Evolutionary conservation across 768 basidiomycete species (phyloP).

Genomic region (Russula olivacea): DNA sequence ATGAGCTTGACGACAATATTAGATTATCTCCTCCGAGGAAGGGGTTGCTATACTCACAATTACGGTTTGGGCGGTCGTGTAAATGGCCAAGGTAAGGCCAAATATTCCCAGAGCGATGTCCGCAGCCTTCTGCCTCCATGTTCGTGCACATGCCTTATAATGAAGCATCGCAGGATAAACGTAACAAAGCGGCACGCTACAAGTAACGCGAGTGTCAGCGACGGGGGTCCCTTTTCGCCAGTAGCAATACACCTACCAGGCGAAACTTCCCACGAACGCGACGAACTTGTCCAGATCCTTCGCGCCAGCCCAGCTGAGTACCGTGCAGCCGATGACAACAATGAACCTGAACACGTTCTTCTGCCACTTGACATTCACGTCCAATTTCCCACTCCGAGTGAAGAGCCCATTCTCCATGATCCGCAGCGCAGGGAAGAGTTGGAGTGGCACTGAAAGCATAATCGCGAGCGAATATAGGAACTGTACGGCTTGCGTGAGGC

Average conservation of each 20-base stretch:
- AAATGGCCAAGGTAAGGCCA: constrained; percentile 63
- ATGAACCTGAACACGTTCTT: constrained; percentile 87
- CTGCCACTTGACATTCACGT: constrained; percentile 84
- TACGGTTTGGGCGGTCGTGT: constrained; percentile 78
- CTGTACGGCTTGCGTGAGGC: constrained; percentile 87
- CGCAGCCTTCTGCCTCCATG: constrained; percentile 52
- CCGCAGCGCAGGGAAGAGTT: constrained; percentile 95
- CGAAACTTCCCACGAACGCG: constrained; percentile 86
- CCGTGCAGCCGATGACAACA: constrained; percentile 74
- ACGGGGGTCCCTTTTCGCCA: neutral
- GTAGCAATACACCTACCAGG: constrained; percentile 56
- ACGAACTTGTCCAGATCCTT: constrained; percentile 94
- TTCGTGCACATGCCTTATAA: constrained; percentile 77
- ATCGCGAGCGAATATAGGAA: constrained; percentile 91
- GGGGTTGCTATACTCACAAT: constrained; percentile 38
- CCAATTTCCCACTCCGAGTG: constrained; percentile 75
- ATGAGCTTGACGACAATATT: constrained; percentile 17
- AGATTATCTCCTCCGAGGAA: neutral
- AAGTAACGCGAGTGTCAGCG: neutral
- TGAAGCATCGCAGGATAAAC: constrained; percentile 93
- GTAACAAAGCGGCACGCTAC: constrained; percentile 87
- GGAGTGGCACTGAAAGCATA: constrained; percentile 83
- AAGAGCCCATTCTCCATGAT: constrained; percentile 97
- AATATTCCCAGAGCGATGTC: constrained; percentile 76
- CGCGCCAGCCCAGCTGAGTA: constrained; percentile 76